phyloP scores from a whole-genome alignment of 495 filamentous ascomycete species.

The Penicillium dipodomyicola region DNA sequence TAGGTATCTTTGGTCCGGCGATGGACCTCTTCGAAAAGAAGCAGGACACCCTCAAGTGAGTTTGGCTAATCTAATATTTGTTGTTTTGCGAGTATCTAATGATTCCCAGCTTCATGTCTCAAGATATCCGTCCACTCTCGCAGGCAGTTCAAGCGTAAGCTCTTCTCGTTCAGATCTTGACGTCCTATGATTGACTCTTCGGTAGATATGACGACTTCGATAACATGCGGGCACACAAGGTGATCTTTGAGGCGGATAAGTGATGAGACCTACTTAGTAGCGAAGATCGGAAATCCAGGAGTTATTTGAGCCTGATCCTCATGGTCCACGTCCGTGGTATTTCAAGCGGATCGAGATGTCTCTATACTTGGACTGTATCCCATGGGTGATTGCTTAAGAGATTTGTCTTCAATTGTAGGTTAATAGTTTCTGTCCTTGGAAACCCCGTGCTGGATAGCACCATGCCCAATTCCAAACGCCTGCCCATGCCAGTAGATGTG shows the following conservation, averaged over 20 bases:
- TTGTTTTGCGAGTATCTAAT: slow-evolving; percentile 16
- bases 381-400: neutral
- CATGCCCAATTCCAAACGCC: slow-evolving; percentile 21
- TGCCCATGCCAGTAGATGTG: slow-evolving; percentile 7
- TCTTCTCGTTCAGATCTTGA: too few relatives aligned
- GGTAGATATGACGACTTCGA: slow-evolving; percentile 38
- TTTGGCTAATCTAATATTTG: neutral
- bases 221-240: slow-evolving; percentile 36
- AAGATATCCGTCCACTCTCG: slow-evolving; percentile 38
- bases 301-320: neutral
- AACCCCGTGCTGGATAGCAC: slow-evolving; percentile 26
- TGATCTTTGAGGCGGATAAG: slow-evolving; percentile 38
- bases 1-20: slow-evolving; percentile 53
- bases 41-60: slow-evolving; percentile 34
- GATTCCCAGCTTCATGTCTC: slow-evolving; percentile 33
- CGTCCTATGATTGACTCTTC: neutral
- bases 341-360: neutral
- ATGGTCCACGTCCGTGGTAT: neutral
- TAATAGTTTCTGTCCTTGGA: slow-evolving; percentile 6
- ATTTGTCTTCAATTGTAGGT: neutral
- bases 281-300: too few relatives aligned
- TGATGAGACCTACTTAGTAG: neutral
- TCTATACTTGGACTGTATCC: neutral
- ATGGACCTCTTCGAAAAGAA: slow-evolving; percentile 63
- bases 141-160: slow-evolving; percentile 36